These are phyloP conservation scores for Penicillium chermesinum DNA, from an alignment of 495 filamentous ascomycete species.

Conservation along the genomic window DNA sequence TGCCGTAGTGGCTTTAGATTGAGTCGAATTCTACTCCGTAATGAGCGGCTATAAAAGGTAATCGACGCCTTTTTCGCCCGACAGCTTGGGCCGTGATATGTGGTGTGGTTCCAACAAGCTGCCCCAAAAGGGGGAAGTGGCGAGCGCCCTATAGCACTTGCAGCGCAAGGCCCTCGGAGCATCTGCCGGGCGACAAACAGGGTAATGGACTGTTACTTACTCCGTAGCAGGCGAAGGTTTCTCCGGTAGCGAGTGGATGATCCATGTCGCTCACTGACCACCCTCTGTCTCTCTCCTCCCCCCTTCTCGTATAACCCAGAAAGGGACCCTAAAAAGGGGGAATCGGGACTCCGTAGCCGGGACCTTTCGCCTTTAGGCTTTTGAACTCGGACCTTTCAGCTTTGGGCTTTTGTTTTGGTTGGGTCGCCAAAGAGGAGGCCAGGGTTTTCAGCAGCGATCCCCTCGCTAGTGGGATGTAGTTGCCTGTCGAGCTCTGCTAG, in stretches of 20 bases:
- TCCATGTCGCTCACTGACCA: not conserved
- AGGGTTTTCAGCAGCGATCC: not conserved
- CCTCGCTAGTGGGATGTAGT: too few species aligned
- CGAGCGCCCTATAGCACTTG: conserved; percentile 6
- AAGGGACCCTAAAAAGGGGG: too few species aligned
- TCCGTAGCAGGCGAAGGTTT: too few species aligned
- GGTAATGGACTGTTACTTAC: conserved; percentile 12
- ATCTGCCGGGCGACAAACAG: conserved; percentile 22
- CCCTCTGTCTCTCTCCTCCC: too few species aligned
- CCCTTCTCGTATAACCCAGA: not conserved
- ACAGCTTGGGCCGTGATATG: not conserved
- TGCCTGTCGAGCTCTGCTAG: conserved; percentile 21
- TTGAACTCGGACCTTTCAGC: conserved; percentile 1
- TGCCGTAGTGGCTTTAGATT: too few species aligned
- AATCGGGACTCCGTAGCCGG: too few species aligned
- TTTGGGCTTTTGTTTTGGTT: too few species aligned
- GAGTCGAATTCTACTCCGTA: too few species aligned
- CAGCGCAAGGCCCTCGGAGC: conserved; percentile 13
- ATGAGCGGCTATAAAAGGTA: not conserved
- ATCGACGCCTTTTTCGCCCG: not conserved
- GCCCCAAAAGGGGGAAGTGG: conserved; percentile 2
- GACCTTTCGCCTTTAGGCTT: too few species aligned
- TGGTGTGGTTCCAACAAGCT: not conserved
- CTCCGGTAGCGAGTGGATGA: too few species aligned
- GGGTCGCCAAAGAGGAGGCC: conserved; percentile 1